phyloP scores from a whole-genome alignment of 2,329 filamentous ascomycete genomes.

The Diaporthe eres region DNA sequence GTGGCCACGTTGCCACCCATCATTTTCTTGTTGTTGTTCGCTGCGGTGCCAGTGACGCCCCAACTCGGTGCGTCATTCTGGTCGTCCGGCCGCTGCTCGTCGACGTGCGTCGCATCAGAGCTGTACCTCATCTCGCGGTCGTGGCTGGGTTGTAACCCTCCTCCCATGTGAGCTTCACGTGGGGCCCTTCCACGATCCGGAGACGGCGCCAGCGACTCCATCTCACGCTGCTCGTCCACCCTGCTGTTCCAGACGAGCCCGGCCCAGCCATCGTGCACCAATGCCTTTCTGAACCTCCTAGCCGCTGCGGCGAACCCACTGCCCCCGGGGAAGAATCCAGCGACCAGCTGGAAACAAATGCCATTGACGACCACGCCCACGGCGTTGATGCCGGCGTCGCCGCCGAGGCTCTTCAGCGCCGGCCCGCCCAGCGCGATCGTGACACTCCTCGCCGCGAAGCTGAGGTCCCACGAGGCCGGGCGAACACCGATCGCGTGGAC shows the following conservation, averaged over 20 bases:
- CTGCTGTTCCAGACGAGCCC: background rate
- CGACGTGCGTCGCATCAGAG: slow-evolving; percentile 28
- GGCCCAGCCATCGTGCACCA: background rate
- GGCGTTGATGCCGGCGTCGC: slow-evolving; percentile 63
- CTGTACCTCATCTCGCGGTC: slow-evolving; percentile 12
- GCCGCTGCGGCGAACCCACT: background rate
- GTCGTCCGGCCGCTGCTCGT: background rate
- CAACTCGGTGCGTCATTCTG: background rate
- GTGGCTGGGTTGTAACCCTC: background rate
- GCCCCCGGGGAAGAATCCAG: slow-evolving; percentile 49
- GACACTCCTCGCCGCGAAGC: slow-evolving; percentile 65
- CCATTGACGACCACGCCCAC: slow-evolving; percentile 67
- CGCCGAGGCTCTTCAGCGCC: slow-evolving; percentile 59
- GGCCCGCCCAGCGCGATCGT: slow-evolving; percentile 66
- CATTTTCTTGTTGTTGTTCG: background rate
- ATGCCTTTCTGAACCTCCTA: background rate
- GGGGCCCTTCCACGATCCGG: background rate
- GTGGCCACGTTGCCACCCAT: background rate
- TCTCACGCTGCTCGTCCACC: background rate
- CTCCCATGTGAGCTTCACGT: background rate
- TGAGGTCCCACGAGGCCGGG: slow-evolving; percentile 52
- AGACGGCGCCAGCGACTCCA: background rate
- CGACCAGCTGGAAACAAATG: slow-evolving; percentile 55
- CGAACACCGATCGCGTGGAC: slow-evolving; percentile 55
- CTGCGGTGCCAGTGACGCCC: background rate